A percentile compares a stretch with the other conserved stretches of the same genome.
These are phyloP conservation scores for Macadamia integrifolia DNA, from an alignment of 164 flowering plant genomes.

Conservation along the genomic window DNA sequence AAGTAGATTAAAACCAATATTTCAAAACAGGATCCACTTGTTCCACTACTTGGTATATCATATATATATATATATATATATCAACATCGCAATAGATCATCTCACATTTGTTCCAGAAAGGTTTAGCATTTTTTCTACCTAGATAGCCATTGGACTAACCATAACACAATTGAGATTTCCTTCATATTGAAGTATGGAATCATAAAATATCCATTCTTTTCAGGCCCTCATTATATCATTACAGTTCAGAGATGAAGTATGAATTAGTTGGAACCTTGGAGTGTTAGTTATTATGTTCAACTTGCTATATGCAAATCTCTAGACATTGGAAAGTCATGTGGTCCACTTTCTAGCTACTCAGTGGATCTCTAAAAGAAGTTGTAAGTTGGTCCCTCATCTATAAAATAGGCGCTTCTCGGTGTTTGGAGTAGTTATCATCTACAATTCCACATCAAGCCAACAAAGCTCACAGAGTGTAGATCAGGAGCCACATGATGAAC, in stretches of 20 bases:
- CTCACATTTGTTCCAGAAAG: not conserved
- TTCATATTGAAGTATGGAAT: not conserved
- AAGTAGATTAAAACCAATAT: not conserved
- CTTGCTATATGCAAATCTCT: conserved; percentile 20
- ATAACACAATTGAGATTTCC: not conserved
- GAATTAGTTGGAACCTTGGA: not conserved
- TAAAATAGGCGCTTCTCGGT: not conserved
- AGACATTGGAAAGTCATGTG: conserved; percentile 13
- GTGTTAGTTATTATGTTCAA: conserved; percentile 2
- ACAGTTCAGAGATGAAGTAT: not conserved
- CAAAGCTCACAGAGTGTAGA: conserved; percentile 9
- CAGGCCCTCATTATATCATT: not conserved
- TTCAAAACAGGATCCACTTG: not conserved
- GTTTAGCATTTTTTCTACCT: not conserved
- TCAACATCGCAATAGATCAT: no score
- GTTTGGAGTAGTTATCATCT: conserved; percentile 6
- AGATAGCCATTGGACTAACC: not conserved
- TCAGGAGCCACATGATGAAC: not conserved
- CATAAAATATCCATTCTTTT: not conserved
- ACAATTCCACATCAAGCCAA: conserved; percentile 11
- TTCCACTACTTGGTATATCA: not conserved
- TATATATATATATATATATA: not conserved
- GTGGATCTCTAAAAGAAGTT: conserved; percentile 12
- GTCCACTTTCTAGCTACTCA: conserved; percentile 11
- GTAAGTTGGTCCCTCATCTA: conserved; percentile 21